Conservation (phyloP, 495 filamentous ascomycete species). For the Penicillium dipodomyicola region DNA sequence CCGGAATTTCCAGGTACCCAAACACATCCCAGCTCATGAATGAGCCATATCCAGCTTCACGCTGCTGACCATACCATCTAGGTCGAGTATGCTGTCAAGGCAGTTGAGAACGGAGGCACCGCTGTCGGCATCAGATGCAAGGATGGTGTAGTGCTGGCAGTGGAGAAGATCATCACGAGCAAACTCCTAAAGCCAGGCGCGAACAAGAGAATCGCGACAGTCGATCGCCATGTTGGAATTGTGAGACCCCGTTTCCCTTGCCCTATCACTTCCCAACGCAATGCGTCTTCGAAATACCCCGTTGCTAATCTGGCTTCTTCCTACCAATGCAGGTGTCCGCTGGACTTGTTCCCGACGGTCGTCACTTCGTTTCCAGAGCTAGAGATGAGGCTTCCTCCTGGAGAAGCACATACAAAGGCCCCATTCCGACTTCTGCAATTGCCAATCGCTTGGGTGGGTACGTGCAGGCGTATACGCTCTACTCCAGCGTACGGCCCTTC, state of each 20-base stretch:
- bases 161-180: constrained; percentile 94
- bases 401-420: constrained; percentile 85
- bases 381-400: constrained; percentile 88
- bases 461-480: constrained; percentile 94
- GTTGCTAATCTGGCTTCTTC: constrained; percentile 5
- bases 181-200: constrained; percentile 90
- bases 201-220: constrained; percentile 93
- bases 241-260: constrained; percentile 51
- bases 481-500: constrained; percentile 93
- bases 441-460: constrained; percentile 91
- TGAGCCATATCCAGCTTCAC: constrained; percentile 5
- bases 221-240: constrained; percentile 90
- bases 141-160: constrained; percentile 92
- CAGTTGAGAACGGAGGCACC: constrained; percentile 96
- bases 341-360: constrained; percentile 89
- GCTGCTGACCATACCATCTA: constrained; percentile 24
- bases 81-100: constrained; percentile 98
- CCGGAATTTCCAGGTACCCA: constrained; percentile 84
- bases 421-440: constrained; percentile 81
- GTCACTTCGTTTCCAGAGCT: constrained; percentile 91
- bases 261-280: neutral
- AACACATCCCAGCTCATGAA: neutral
- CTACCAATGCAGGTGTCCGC: constrained; percentile 68
- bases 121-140: constrained; percentile 96
- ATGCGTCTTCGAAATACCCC: neutral